These are phyloP conservation scores for Guillardia theta DNA, from an alignment of 78 protist species.

Conservation along the genomic window DNA sequence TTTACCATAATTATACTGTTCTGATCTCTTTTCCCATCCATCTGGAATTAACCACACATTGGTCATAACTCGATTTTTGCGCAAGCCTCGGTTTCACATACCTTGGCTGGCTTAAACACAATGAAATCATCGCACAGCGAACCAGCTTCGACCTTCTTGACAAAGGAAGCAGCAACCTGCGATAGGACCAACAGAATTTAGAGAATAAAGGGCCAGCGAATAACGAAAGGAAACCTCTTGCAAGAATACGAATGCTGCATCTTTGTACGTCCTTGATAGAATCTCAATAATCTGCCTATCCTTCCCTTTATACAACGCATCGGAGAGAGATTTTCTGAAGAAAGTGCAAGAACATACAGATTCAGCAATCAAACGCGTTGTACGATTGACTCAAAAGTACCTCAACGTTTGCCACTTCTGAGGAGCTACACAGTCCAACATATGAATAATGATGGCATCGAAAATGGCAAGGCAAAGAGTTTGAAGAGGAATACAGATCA, in stretches of 20 bases:
- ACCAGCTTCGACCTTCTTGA: background rate
- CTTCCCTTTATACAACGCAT: background rate
- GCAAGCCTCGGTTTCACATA: background rate
- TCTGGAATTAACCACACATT: too few relatives aligned
- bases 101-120: background rate
- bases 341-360: background rate
- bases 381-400: background rate
- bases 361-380: background rate
- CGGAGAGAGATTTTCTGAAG: background rate
- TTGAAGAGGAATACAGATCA: background rate
- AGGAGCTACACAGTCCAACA: background rate
- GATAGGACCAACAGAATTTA: background rate
- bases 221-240: background rate
- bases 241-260: background rate
- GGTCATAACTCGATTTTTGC: background rate
- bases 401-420: background rate
- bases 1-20: background rate
- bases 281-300: background rate
- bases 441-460: slow-evolving; percentile 49
- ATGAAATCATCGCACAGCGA: background rate
- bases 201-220: background rate
- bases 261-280: background rate
- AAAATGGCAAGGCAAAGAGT: slow-evolving; percentile 23
- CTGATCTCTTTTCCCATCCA: background rate
- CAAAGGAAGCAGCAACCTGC: background rate